Base-by-base conservation (phyloP, 352 stramenopile species). In the Pythium guiyangense region DNA sequence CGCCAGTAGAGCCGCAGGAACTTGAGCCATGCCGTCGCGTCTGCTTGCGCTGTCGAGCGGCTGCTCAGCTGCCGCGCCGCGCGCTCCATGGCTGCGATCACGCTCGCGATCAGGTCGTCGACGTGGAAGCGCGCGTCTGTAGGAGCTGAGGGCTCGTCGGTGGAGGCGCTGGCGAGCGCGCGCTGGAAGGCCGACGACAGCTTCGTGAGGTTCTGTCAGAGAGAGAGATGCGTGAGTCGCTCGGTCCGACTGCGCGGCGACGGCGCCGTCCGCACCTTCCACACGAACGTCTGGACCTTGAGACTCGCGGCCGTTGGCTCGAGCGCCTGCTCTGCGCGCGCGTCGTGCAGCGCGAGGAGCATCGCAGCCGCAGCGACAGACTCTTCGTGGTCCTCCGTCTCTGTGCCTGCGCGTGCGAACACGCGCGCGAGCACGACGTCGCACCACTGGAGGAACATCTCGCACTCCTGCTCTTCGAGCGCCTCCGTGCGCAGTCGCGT, bases 1-100 rank as follows among this genome's bases (percentile, higher is more conserved):
- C 76, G 68, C 67, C 77, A 74, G 39, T 79, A 84, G 15, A 89
- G 57, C 20, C 78, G 73, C 12, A 87, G 51, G 50, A 81, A 68
- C 61, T 76, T 75, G 8, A 89, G 42, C 3, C 46, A 52, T n/a
- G 44, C 29, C 26, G 11, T 29, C 15, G 25, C 10, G 12, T 52
- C 18, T n/a, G 26, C 26, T 17, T 17, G 11, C 9, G 6, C 37
- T 22, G 18, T 68, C 54, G 18, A 34, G 5, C 29, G 5, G 29
- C 29, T 34, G 9, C 29, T 34, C 29, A 73, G 35, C 27, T 64
- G 55, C 17, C 56, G 59, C 27, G 52, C 58, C 14, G 51, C 69
- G 9, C 61, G 46, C 29, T 83, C 70, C 44, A 80, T 57, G 22
- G 64, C 74, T 6, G 54, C 27, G 26, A 77, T 59, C 11, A 55